Conservation (phyloP, 1,284 basidiomycete species). For the Irpex rosettiformis region DNA sequence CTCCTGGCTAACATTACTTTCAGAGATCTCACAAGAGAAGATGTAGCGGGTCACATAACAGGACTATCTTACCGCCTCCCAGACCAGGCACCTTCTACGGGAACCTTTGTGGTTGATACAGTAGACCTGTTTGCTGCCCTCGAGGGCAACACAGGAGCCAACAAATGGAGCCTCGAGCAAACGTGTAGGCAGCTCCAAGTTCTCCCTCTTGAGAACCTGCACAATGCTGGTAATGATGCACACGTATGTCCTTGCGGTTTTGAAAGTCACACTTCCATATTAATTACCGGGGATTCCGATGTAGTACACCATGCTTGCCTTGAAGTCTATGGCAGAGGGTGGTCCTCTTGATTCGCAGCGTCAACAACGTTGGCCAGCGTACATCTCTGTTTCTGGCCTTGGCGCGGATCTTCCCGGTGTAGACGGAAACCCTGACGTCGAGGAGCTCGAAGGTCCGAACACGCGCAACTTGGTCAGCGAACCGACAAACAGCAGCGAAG, state of each 20-base stretch:
- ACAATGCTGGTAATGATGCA: slow-evolving; percentile 87
- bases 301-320: slow-evolving; percentile 41
- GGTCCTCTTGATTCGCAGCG: slow-evolving; percentile 68
- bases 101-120: slow-evolving; percentile 70
- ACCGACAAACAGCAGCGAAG: not conserved
- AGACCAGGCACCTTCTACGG: slow-evolving; percentile 44
- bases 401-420: not conserved
- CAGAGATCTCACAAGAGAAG: slow-evolving; percentile 51
- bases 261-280: not conserved
- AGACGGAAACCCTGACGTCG: not conserved
- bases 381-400: not conserved
- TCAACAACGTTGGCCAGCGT: slow-evolving; percentile 71
- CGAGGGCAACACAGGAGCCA: slow-evolving; percentile 50
- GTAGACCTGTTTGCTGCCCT: slow-evolving; percentile 68
- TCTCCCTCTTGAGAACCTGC: slow-evolving; percentile 43
- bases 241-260: slow-evolving; percentile 43
- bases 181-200: slow-evolving; percentile 62
- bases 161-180: slow-evolving; percentile 53
- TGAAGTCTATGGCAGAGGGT: slow-evolving; percentile 66
- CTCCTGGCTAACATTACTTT: not conserved
- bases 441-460: not conserved
- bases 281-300: too few relatives aligned
- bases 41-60: slow-evolving; percentile 49
- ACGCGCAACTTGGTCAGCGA: not conserved
- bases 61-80: slow-evolving; percentile 56